Conservation (phyloP, 768 basidiomycete species). For the Mycena alexandri region DNA sequence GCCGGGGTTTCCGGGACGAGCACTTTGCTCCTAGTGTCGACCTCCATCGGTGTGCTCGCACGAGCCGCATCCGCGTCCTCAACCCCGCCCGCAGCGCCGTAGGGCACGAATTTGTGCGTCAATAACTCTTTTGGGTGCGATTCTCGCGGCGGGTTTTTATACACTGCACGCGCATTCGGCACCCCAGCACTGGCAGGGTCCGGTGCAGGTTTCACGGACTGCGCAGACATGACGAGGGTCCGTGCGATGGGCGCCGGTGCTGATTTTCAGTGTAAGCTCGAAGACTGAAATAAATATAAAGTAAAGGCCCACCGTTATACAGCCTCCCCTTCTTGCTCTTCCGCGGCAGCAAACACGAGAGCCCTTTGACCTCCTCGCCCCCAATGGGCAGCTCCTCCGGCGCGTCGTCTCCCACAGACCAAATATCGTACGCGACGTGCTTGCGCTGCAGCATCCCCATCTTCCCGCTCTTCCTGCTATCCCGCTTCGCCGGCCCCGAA, state of each 20-base stretch:
- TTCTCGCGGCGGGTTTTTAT: conserved; percentile 68
- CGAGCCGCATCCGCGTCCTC: conserved; percentile 27
- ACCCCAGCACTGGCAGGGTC: conserved; percentile 40
- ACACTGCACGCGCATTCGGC: conserved; percentile 41
- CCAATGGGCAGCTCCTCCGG: conserved; percentile 50
- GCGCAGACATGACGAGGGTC: conserved; percentile 70
- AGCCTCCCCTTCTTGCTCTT: conserved; percentile 70
- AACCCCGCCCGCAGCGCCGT: conserved; percentile 58
- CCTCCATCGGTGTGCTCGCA: conserved; percentile 21
- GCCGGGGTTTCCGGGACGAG: conserved; percentile 43
- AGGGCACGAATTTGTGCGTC: conserved; percentile 74
- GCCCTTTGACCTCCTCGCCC: conserved; percentile 72
- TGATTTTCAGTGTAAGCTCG: conserved; percentile 39
- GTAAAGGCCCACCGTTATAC: conserved; percentile 61
- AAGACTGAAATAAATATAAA: background rate
- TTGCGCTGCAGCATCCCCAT: conserved; percentile 69
- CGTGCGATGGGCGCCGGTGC: conserved; percentile 72
- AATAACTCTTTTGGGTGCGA: conserved; percentile 71
- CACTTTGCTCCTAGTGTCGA: conserved; percentile 35
- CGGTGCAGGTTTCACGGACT: conserved; percentile 54
- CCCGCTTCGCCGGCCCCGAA: conserved; percentile 49
- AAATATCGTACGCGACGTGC: conserved; percentile 70
- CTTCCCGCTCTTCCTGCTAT: conserved; percentile 48
- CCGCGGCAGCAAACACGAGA: conserved; percentile 76
- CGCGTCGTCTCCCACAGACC: conserved; percentile 66